Conservation (phyloP, 78 protist genomes). For the Dictyostelium capitatum region DNA sequence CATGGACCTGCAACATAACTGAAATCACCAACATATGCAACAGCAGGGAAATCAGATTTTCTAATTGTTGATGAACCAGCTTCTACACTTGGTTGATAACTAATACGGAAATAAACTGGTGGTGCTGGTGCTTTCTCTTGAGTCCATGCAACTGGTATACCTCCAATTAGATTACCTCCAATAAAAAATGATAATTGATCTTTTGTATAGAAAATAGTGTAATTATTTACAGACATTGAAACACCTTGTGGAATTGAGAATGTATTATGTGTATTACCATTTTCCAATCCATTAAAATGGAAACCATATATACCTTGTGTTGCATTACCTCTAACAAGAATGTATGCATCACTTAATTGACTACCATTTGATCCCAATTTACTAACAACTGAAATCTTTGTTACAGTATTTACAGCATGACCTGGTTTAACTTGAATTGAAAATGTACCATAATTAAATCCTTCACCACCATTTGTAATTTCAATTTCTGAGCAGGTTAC, state of each 20-base stretch:
- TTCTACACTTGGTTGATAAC: background rate
- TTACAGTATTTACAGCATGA: background rate
- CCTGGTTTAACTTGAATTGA: background rate
- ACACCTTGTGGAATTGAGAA: background rate
- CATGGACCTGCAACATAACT: conserved; percentile 2
- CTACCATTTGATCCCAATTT: background rate
- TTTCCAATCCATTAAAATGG: background rate
- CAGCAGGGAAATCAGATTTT: background rate
- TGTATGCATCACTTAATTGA: background rate
- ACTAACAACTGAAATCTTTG: background rate
- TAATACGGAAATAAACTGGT: conserved; percentile 4
- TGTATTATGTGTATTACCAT: background rate
- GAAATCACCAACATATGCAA: background rate
- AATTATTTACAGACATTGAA: background rate
- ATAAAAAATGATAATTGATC: background rate
- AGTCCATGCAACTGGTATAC: background rate
- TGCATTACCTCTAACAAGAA: background rate
- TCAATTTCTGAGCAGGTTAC: conserved; percentile 3
- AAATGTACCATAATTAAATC: background rate
- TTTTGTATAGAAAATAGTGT: background rate
- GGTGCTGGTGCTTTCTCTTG: background rate
- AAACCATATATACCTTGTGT: background rate
- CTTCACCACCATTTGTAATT: background rate
- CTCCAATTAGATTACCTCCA: background rate
- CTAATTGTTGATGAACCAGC: background rate